phyloP scores from a whole-genome alignment of 2,329 filamentous ascomycete genomes.

The Arthrobotrys sphaeroides region DNA sequence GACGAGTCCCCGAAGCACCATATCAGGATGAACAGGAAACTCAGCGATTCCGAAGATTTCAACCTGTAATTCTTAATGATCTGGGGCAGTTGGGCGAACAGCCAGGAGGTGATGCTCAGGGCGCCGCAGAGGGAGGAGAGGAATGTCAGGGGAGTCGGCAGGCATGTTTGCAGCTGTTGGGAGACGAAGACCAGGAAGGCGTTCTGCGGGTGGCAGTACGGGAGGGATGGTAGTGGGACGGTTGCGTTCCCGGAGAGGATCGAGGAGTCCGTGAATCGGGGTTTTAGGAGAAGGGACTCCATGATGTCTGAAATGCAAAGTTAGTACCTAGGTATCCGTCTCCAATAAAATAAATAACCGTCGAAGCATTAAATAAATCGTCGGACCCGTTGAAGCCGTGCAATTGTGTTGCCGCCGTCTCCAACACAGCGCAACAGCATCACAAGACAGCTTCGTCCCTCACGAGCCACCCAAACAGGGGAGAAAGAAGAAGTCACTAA shows the following conservation, averaged over 20 bases:
- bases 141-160: constrained; percentile 72
- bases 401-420: constrained; percentile 11
- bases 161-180: constrained; percentile 69
- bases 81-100: constrained; percentile 75
- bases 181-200: constrained; percentile 69
- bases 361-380: not conserved
- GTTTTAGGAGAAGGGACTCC: constrained; percentile 47
- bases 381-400: not conserved
- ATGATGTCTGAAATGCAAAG: constrained; percentile 3
- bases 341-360: not conserved
- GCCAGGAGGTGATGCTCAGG: constrained; percentile 73
- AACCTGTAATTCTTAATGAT: constrained; percentile 74
- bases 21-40: constrained; percentile 72
- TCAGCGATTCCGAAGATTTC: constrained; percentile 72
- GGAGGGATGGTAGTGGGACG: constrained; percentile 61
- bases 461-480: no score
- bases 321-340: constrained; percentile 3
- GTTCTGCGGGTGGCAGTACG: constrained; percentile 70
- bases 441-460: constrained; percentile 25
- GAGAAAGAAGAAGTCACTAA: constrained; percentile 21
- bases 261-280: constrained; percentile 32
- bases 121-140: constrained; percentile 70
- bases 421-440: not conserved
- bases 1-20: constrained; percentile 71
- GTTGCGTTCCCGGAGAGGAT: constrained; percentile 38